Evolutionary conservation across 257 asterid genomes (phyloP).

Genomic region (Thymus mandschuricus): DNA sequence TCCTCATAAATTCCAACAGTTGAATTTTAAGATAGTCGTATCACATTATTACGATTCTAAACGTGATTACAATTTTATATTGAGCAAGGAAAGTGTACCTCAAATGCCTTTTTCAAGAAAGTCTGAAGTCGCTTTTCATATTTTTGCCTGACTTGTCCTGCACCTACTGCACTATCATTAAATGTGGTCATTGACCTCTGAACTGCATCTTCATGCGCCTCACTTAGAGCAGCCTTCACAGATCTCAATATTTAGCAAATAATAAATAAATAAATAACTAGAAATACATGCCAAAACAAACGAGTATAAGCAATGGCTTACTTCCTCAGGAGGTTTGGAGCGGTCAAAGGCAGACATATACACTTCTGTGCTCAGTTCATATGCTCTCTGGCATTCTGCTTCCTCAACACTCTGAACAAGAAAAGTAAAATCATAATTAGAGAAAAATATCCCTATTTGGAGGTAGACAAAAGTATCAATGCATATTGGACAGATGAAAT

Average conservation of each 20-base stretch:
- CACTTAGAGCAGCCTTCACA: conserved; percentile 81
- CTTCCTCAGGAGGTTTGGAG: conserved; percentile 93
- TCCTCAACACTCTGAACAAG: conserved; percentile 87
- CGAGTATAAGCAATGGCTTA: conserved; percentile 43
- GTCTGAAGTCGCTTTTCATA: conserved; percentile 84
- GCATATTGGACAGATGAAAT: conserved; percentile 11
- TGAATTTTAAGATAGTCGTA: background rate
- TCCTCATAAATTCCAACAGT: background rate
- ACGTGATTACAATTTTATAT: background rate
- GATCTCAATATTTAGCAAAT: conserved; percentile 35
- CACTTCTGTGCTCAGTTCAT: conserved; percentile 71
- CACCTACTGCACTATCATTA: conserved; percentile 85
- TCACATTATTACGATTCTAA: background rate
- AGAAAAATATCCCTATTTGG: background rate
- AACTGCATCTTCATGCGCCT: conserved; percentile 92
- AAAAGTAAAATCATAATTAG: background rate
- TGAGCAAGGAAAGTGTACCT: conserved; percentile 50
- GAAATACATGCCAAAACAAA: background rate
- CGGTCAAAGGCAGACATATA: conserved; percentile 85
- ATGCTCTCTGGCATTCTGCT: conserved; percentile 96
- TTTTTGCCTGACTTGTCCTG: conserved; percentile 79
- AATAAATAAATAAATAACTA: background rate
- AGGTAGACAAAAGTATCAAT: background rate
- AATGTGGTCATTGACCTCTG: conserved; percentile 77
- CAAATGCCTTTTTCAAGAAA: conserved; percentile 85